Base-by-base conservation (phyloP, 352 stramenopile species). In the Globisporangium solare region DNA sequence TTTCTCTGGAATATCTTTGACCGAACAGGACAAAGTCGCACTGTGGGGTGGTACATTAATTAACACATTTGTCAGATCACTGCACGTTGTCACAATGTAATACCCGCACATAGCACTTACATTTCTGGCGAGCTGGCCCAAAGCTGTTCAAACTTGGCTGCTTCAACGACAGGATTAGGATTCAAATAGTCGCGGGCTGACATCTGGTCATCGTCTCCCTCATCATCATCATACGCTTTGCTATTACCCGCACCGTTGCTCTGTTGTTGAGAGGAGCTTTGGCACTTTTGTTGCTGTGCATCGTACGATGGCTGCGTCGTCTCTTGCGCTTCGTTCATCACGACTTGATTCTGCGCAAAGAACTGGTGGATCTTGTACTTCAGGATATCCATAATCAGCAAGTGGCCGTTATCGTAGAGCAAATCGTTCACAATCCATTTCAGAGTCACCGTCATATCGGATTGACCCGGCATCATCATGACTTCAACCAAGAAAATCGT, bases 361-460 rank as follows among this genome's bases (percentile, higher is more conserved):
- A 90, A 92, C 32, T 83, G 75, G 45, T 79, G 51, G 2, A 92
- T 67, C 21, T 74, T 75, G 51, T 80, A 79, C 67, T 92, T 86
- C 52, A 93, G 73, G 27, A 95, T 78, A 56, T 92, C 68, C 61
- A 90, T 88, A 50, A 94, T 89, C 27, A 87, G 71, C 48, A 86
- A 51, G 59, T 95, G 86, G 7, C 80, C 83, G 58, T 94, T 92
- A 63, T 87, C 81, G 60, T 93, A 94, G 37, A 94, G 60, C 49
- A 95, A 50, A 41, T 82, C 92, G 56, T 91, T 89, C 46, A 93
- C 83, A 66, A 95, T 89, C 80, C 86, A 94, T 68, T 95, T 95
- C 47, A 94, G 70, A 17, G 86, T 93, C 47, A 90, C 79, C 1
- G 80, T 91, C 67, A 93, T 79, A 42, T 94, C 86, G 2, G 76